phyloP scores from a whole-genome alignment of 2,329 filamentous ascomycete genomes.

The Ploettnerulaceae sp. region DNA sequence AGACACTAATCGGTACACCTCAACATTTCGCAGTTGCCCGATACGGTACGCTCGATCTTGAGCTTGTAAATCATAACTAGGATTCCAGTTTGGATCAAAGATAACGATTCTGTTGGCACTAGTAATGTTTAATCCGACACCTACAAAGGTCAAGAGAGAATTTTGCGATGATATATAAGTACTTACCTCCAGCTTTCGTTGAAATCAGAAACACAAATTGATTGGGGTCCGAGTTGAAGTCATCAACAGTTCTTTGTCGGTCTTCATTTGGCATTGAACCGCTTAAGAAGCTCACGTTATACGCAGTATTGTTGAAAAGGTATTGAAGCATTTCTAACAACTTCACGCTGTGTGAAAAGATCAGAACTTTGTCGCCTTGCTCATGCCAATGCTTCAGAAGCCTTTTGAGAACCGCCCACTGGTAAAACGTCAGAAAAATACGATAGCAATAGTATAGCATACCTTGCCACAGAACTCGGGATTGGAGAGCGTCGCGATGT shows the following conservation, averaged over 20 bases:
- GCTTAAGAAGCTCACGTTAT: slow-evolving; percentile 87
- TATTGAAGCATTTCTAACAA: slow-evolving; percentile 78
- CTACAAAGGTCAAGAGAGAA: background rate
- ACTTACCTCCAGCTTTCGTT: slow-evolving; percentile 70
- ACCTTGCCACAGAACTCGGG: slow-evolving; percentile 86
- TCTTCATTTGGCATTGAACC: slow-evolving; percentile 80
- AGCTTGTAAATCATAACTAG: slow-evolving; percentile 87
- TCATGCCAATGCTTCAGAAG: slow-evolving; percentile 85
- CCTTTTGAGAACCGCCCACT: slow-evolving; percentile 83
- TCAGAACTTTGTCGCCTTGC: slow-evolving; percentile 87
- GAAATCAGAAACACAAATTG: slow-evolving; percentile 97
- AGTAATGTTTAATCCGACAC: slow-evolving; percentile 92
- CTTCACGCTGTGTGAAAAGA: slow-evolving; percentile 90
- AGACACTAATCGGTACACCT: slow-evolving; percentile 88
- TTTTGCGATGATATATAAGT: background rate
- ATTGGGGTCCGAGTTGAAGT: slow-evolving; percentile 81
- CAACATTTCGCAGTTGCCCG: slow-evolving; percentile 85
- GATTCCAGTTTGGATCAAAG: slow-evolving; percentile 97
- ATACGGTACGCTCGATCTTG: slow-evolving; percentile 96
- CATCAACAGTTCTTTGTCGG: slow-evolving; percentile 74
- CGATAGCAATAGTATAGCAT: background rate
- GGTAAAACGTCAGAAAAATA: slow-evolving; percentile 5
- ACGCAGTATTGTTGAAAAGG: slow-evolving; percentile 81
- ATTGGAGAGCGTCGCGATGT: slow-evolving; percentile 74
- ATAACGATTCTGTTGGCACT: slow-evolving; percentile 98